Percentiles rank a stretch among this genome's conserved stretches.
These are phyloP conservation scores for Tephrocybe sp. DNA, from an alignment of 768 basidiomycete genomes.

Conservation along the genomic window DNA sequence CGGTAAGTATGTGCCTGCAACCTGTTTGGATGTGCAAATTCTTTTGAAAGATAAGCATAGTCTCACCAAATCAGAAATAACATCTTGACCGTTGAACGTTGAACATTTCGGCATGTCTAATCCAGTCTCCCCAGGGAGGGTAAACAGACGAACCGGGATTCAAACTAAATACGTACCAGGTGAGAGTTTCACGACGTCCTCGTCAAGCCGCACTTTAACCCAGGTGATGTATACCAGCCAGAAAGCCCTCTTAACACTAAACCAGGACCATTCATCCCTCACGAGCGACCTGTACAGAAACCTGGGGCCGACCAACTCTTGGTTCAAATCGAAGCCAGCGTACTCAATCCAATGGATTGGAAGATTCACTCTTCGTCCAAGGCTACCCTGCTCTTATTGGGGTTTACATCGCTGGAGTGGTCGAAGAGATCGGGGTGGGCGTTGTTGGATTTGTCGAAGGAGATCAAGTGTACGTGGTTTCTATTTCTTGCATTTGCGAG, in stretches of 20 bases:
- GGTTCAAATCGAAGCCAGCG: slow-evolving; percentile 36
- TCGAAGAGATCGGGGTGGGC: slow-evolving; percentile 52
- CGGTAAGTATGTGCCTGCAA: too few species aligned
- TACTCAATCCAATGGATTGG: slow-evolving; percentile 53
- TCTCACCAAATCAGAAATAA: too few species aligned
- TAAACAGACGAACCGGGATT: too few species aligned
- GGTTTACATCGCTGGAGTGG: slow-evolving; percentile 49
- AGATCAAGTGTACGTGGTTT: slow-evolving; percentile 50
- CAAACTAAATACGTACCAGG: too few species aligned
- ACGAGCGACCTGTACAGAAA: slow-evolving; percentile 14
- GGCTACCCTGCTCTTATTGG: slow-evolving; percentile 48
- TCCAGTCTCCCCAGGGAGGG: too few species aligned
- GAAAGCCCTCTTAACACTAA: slow-evolving; percentile 22
- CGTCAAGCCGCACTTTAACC: too few species aligned
- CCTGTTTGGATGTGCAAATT: too few species aligned
- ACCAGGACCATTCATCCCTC: slow-evolving; percentile 18
- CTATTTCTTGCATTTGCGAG: background rate
- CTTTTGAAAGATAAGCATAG: too few species aligned
- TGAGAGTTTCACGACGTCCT: too few species aligned
- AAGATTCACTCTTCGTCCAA: slow-evolving; percentile 45
- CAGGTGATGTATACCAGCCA: slow-evolving; percentile 19
- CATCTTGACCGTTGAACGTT: too few species aligned
- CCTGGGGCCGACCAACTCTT: slow-evolving; percentile 41
- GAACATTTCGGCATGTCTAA: too few species aligned
- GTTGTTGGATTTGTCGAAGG: slow-evolving; percentile 49